Evolutionary conservation across 768 basidiomycete species (phyloP), one percentile per base, ranked within the genome.

Genomic region (Podaxis pistillaris): DNA sequence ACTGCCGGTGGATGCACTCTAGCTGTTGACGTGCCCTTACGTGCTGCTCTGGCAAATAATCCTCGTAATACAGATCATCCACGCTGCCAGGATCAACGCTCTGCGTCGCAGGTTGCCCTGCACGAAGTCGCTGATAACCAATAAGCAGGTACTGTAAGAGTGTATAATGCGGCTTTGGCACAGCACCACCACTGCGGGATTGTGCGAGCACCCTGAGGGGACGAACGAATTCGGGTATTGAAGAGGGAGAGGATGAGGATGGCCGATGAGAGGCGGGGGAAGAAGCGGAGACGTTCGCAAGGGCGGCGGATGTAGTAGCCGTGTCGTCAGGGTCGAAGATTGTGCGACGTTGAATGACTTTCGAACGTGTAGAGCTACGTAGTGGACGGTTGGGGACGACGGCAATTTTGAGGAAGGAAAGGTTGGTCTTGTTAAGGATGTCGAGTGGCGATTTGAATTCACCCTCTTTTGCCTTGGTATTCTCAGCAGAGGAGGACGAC

Each of bases 1-100:
- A 89, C 15, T 79, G 74, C 44, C 70, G 67, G 70, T 80, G 75
- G 58, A 91, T 81, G 36, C 74, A 74, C 4, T 71, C 66, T 11
- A 90, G 72, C 40, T 84, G 72, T n/a, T 38, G 33, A 9, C 30
- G 26, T 37, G 26, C 40, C 41, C 2, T 28, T 28, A 26, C 12
- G 17, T 50, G 54, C n/a, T 62, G 54, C 44, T 56, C 55, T 9
- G 44, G 36, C 15, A 55, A 24, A 24, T 56, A 47, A n/a, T 47
- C 55, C 19, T 15, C 54, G 36, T 51, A 30, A 30, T 62, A 56
- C 33, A 38, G 5, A 26, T 56, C 61, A 47, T 49, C 54, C 12
- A 56, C 9, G 6, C 22, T 26, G 2, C 46, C 47, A 9, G 54
- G 61, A 12, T 47, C 33, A 1, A 40, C 33, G 50, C 46, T 56